Evolutionary conservation across 768 basidiomycete genomes (phyloP).

Genomic region (Lactarius deliciosus): DNA sequence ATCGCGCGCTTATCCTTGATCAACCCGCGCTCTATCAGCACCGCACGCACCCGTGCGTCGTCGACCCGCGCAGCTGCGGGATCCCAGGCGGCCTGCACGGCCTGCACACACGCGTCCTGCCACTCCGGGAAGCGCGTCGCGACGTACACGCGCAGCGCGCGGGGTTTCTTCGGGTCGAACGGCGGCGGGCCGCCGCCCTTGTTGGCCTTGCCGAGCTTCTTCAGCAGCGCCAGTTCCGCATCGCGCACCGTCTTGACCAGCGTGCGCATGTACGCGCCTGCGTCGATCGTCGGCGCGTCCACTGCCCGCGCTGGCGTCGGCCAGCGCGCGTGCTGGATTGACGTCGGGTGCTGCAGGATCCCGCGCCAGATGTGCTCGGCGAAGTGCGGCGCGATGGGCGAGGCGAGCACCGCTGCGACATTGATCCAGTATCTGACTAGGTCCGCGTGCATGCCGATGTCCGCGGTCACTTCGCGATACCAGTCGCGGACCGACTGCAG

Average conservation of each 20-base stretch:
- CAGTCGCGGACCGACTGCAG: slow-evolving; percentile 89
- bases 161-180: slow-evolving; percentile 85
- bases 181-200: slow-evolving; percentile 51
- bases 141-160: slow-evolving; percentile 86
- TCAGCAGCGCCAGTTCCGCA: slow-evolving; percentile 74
- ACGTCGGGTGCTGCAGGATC: slow-evolving; percentile 68
- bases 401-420: slow-evolving; percentile 71
- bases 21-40: slow-evolving; percentile 67
- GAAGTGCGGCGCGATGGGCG: slow-evolving; percentile 91
- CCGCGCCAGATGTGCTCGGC: slow-evolving; percentile 86
- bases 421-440: slow-evolving; percentile 86
- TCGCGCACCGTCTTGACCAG: slow-evolving; percentile 92
- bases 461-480: slow-evolving; percentile 91
- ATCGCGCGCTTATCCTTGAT: slow-evolving; percentile 95
- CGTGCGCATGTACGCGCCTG: slow-evolving; percentile 81
- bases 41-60: slow-evolving; percentile 71
- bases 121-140: slow-evolving; percentile 90
- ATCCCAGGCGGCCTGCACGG: slow-evolving; percentile 67
- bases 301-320: slow-evolving; percentile 62
- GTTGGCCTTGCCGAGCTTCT: slow-evolving; percentile 77
- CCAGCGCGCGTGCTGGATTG: slow-evolving; percentile 84
- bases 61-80: slow-evolving; percentile 66
- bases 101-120: slow-evolving; percentile 82
- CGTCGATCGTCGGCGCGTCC: slow-evolving; percentile 66
- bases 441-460: slow-evolving; percentile 89